phyloP scores from a whole-genome alignment of 805 yeast genomes.

The Zygotorulaspora danielsina region DNA sequence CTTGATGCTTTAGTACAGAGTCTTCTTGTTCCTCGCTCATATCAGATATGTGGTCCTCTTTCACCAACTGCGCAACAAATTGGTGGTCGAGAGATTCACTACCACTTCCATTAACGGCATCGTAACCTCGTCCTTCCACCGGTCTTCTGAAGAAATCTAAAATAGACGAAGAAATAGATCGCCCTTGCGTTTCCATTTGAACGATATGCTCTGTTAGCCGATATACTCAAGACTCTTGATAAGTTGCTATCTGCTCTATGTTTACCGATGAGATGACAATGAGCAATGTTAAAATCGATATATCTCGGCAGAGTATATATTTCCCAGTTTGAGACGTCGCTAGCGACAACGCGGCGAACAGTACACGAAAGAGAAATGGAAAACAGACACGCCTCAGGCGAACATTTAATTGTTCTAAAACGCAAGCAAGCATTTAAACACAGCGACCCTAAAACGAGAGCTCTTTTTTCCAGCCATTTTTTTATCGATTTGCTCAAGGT shows the following conservation, averaged over 20 bases:
- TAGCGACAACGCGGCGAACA: background rate
- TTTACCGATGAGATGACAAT: too few species aligned
- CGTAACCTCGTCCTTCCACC: constrained; percentile 1
- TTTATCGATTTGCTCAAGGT: too few species aligned
- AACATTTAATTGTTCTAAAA: too few species aligned
- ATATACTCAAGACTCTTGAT: background rate
- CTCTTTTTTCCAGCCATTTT: too few species aligned
- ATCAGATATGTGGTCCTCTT: background rate
- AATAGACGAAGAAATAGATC: constrained; percentile 31
- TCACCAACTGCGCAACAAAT: background rate
- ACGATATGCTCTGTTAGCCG: background rate
- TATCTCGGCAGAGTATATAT: background rate
- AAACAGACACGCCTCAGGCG: background rate
- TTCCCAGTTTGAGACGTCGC: background rate
- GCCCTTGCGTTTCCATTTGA: constrained; percentile 14
- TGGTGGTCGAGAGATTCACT: background rate
- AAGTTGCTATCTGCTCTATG: too few species aligned
- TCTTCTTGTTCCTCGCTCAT: background rate
- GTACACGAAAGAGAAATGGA: background rate
- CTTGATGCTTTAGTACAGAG: constrained; percentile 6
- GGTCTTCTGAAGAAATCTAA: constrained; percentile 23
- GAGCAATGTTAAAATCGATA: background rate
- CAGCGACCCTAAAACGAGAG: too few species aligned
- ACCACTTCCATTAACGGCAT: background rate
- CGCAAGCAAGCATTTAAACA: too few species aligned